These are phyloP conservation scores for Coemansia sp. DNA, from an alignment of 192 early-diverging fungal genomes.

Conservation along the genomic window DNA sequence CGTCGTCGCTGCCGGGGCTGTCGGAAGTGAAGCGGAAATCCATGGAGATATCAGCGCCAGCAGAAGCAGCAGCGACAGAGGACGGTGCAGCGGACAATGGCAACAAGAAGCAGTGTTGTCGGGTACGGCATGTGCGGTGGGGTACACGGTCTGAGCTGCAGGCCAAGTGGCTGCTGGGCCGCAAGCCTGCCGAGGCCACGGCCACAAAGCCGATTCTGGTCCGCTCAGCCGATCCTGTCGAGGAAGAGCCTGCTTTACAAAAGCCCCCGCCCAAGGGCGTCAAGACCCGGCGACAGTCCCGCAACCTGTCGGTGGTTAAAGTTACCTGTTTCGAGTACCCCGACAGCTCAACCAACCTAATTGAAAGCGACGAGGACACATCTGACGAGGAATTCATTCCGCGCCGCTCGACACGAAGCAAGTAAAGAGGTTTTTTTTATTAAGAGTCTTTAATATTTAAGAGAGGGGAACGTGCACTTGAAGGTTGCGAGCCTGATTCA, in stretches of 20 bases:
- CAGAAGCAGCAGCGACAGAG: no score
- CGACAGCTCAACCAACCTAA: neutral
- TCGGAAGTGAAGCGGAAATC: slow-evolving; percentile 30
- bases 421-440: no score
- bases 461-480: slow-evolving; percentile 1
- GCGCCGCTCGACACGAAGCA: slow-evolving; percentile 8
- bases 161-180: slow-evolving; percentile 16
- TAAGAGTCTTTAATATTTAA: slow-evolving; percentile 1
- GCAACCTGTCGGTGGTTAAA: slow-evolving; percentile 14
- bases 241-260: neutral
- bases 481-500: slow-evolving; percentile 9
- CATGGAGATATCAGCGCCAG: slow-evolving; percentile 1
- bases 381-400: slow-evolving; percentile 25
- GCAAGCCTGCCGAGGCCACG: neutral
- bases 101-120: slow-evolving; percentile 28
- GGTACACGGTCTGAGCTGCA: slow-evolving; percentile 20
- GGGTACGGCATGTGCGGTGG: slow-evolving; percentile 28
- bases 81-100: neutral
- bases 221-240: neutral
- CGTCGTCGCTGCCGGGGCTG: neutral
- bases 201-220: slow-evolving; percentile 10
- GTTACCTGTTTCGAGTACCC: slow-evolving; percentile 40
- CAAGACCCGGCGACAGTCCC: slow-evolving; percentile 2
- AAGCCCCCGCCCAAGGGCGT: neutral
- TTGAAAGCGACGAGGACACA: neutral